Conservation (phyloP, 768 basidiomycete genomes). For the Boletus edulis region DNA sequence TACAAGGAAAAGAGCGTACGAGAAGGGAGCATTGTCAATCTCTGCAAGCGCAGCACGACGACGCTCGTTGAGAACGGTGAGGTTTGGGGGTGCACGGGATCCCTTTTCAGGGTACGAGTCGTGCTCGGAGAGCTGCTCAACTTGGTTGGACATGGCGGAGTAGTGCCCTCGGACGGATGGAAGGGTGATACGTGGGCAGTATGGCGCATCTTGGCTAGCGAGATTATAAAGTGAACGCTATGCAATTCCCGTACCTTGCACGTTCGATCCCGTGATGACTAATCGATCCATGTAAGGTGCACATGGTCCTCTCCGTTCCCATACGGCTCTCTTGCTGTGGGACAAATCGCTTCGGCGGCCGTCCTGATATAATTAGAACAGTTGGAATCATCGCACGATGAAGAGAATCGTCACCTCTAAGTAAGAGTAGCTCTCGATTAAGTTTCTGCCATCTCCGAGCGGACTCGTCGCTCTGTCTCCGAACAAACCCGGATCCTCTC, state of each 20-base stretch:
- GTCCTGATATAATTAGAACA: too few species aligned
- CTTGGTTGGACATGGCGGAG: conserved; percentile 18
- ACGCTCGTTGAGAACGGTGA: conserved; percentile 57
- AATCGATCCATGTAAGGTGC: not conserved
- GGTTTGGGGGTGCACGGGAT: conserved; percentile 16
- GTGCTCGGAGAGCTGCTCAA: conserved; percentile 28
- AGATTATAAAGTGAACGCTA: too few species aligned
- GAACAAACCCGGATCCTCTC: not conserved
- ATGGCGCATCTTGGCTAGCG: too few species aligned
- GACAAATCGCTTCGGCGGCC: too few species aligned
- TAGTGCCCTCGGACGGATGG: not conserved
- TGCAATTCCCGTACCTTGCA: conserved; percentile 23
- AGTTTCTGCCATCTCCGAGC: too few species aligned
- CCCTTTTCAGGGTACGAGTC: conserved; percentile 32
- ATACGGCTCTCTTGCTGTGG: too few species aligned
- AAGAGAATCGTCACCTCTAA: too few species aligned
- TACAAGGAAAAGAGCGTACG: conserved; percentile 42
- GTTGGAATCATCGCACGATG: too few species aligned
- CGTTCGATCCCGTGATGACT: conserved; percentile 20
- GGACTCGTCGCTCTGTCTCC: not conserved
- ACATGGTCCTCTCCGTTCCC: not conserved
- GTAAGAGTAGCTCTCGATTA: too few species aligned
- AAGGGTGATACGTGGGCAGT: not conserved
- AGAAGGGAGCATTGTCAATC: conserved; percentile 84
- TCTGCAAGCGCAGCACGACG: conserved; percentile 81